Base-by-base conservation (phyloP, 164 flowering plant genomes). In the Magnolia changhungtana region DNA sequence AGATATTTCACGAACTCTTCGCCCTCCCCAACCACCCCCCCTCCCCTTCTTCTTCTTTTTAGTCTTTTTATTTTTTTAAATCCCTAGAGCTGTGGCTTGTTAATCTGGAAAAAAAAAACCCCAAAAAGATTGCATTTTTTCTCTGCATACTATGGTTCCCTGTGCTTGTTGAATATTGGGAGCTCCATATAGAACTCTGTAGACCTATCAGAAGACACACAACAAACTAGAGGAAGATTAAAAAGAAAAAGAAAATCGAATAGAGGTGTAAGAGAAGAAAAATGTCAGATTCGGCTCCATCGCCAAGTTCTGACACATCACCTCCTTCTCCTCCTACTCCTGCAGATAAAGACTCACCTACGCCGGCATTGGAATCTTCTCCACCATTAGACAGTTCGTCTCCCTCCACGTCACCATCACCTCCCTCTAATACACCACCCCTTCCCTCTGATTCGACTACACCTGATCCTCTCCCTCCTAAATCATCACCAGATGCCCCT, bases 361-460 rank as follows among this genome's bases (percentile, higher is more conserved):
- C 49, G 8, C n/a, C 50, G 4, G 20, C 6, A 16, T 68, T 2
- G 49, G 71, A 29, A 8, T 14, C 71, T 18, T 31, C 71, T 14
- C 10, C 71, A 68, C 50, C 71, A 68, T 37, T 45, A 18, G 18
- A 37, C 16, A 68, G 50, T 68, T 1, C 69, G 1, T 55, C 79
- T n/a, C 67, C 79, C 3, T 76, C 84, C 4, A 72, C 81, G n/a
- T 13, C 69, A 20, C 7, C 78, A 21, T 21, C 67, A 19, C 63
- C 63, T 59, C 67, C 63, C 45, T 37, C 45, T 37, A 37, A 37
- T 37, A 3, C 45, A 13, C 14, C 63, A 59, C 4, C 63, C 4
- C n/a, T 13, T 59, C 16, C 63, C 16, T 59, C 19, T 59, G 4
- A 59, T 13, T 13, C 16, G 6, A 59, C 63, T 59, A 14, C n/a